phyloP scores from a whole-genome alignment of 768 basidiomycete species.

The Sistotremastrum niveocremeum region DNA sequence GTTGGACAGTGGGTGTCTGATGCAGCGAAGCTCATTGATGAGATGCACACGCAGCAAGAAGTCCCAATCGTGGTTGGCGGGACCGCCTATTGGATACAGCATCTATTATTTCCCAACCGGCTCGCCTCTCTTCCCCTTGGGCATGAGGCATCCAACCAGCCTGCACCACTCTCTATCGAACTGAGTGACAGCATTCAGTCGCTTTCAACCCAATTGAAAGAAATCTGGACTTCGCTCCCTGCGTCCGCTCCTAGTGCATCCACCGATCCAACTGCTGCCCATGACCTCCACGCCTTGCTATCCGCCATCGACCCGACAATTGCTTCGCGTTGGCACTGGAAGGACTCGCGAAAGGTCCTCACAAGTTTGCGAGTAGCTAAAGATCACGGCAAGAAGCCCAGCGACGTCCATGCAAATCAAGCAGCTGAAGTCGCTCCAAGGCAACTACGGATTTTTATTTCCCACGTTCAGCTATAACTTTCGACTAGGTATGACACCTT shows the following conservation, averaged over 20 bases:
- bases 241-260: constrained; percentile 43
- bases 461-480: neutral
- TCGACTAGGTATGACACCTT: constrained; percentile 62
- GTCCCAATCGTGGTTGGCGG: constrained; percentile 91
- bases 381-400: constrained; percentile 49
- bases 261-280: constrained; percentile 39
- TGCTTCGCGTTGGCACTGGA: constrained; percentile 90
- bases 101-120: constrained; percentile 80
- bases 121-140: constrained; percentile 24
- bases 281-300: constrained; percentile 56
- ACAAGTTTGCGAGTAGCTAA: constrained; percentile 67
- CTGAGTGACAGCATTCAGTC: constrained; percentile 28
- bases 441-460: neutral
- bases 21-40: constrained; percentile 56
- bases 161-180: constrained; percentile 18
- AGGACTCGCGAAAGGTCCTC: constrained; percentile 80
- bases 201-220: constrained; percentile 33
- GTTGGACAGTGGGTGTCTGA: constrained; percentile 84
- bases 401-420: constrained; percentile 38
- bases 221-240: constrained; percentile 46
- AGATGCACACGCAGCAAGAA: constrained; percentile 45
- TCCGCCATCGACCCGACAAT: constrained; percentile 54
- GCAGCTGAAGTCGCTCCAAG: constrained; percentile 25
- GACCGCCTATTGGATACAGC: constrained; percentile 95
- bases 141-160: neutral